These are phyloP conservation scores for Orbilia brochopaga DNA, from an alignment of 2,329 filamentous ascomycete species.

Conservation along the genomic window DNA sequence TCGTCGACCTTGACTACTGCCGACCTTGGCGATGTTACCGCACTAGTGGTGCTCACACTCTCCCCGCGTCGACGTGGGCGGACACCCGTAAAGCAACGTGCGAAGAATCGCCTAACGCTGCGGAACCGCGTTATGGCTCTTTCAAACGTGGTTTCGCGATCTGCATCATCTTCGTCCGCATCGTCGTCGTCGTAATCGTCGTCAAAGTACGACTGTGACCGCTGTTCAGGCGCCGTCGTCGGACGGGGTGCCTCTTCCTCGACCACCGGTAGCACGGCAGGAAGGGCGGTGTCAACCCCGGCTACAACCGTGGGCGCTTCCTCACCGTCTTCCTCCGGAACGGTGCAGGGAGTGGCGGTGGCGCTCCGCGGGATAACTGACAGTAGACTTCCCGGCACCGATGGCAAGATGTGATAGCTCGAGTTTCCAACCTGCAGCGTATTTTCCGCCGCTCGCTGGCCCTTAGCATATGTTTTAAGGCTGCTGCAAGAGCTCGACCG, in stretches of 20 bases:
- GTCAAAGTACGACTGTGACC: slow-evolving; percentile 39
- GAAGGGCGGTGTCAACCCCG: background rate
- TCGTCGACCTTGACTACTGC: slow-evolving; percentile 13
- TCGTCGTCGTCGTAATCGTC: slow-evolving; percentile 31
- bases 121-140: slow-evolving; percentile 19
- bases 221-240: slow-evolving; percentile 18
- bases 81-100: background rate
- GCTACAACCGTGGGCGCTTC: background rate
- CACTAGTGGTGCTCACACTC: background rate
- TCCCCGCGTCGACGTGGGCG: background rate
- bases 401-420: background rate
- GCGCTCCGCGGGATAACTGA: background rate
- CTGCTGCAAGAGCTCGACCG: background rate
- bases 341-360: background rate
- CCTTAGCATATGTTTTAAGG: background rate
- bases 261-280: slow-evolving; percentile 18
- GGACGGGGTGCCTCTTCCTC: slow-evolving; percentile 26
- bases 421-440: background rate
- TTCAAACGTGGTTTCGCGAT: slow-evolving; percentile 14
- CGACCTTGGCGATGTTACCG: background rate
- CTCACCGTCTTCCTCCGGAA: background rate
- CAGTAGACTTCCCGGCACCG: background rate
- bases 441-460: background rate
- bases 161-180: slow-evolving; percentile 7
- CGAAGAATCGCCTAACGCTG: slow-evolving; percentile 9